These are phyloP conservation scores for Populus simonii DNA, from an alignment of 345 rosid species.

Conservation along the genomic window DNA sequence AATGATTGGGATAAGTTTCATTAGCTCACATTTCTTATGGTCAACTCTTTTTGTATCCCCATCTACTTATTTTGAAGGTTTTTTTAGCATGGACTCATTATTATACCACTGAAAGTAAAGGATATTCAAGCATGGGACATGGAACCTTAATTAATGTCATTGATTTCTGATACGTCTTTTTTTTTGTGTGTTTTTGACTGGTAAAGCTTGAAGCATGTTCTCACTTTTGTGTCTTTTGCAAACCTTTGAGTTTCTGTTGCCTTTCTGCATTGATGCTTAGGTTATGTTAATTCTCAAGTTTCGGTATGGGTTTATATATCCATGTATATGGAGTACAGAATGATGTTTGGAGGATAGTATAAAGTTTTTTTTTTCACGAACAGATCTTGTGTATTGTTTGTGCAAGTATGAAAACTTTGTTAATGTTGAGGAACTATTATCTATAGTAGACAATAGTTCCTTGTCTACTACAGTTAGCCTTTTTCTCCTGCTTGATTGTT, in stretches of 20 bases:
- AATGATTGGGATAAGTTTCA: background rate
- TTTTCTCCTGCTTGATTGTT: background rate
- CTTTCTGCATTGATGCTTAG: slow-evolving; percentile 1
- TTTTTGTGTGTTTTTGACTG: background rate
- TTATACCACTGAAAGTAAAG: background rate
- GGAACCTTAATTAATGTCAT: background rate
- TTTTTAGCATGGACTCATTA: background rate
- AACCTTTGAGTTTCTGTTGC: background rate
- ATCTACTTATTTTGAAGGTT: background rate
- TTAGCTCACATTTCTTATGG: background rate
- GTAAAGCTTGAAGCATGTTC: background rate
- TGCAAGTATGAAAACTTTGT: background rate
- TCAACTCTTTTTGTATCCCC: background rate
- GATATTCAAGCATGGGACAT: background rate
- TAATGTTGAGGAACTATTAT: background rate
- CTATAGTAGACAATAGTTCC: background rate
- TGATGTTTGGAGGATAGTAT: background rate
- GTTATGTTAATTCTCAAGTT: background rate
- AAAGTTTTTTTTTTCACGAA: background rate
- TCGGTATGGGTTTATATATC: background rate
- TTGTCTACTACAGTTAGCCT: background rate
- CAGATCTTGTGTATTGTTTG: background rate
- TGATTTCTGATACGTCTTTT: background rate
- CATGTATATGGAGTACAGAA: background rate
- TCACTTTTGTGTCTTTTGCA: background rate